A percentile compares a stretch with the other conserved stretches of the same genome.
These are phyloP conservation scores for Aspergillus ellipticus DNA, from an alignment of 495 filamentous ascomycete genomes.

Conservation along the genomic window DNA sequence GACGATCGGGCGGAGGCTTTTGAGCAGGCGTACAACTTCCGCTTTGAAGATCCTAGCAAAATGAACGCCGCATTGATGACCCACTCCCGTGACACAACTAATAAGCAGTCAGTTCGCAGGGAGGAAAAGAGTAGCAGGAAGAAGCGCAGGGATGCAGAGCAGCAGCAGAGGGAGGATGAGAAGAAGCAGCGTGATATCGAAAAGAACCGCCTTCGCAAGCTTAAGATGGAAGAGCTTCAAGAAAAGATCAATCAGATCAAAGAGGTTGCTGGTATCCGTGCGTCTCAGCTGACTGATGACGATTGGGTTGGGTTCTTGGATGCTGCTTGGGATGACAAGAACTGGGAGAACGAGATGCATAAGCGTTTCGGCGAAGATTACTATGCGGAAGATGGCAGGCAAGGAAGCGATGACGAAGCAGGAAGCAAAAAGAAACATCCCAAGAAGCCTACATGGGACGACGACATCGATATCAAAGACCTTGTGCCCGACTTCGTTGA, in stretches of 20 bases:
- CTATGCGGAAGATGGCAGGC: slow-evolving; percentile 62
- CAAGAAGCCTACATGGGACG: slow-evolving; percentile 94
- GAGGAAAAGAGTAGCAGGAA: slow-evolving; percentile 74
- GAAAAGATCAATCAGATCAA: slow-evolving; percentile 78
- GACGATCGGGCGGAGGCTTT: slow-evolving; percentile 78
- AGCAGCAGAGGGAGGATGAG: slow-evolving; percentile 71
- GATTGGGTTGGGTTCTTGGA: slow-evolving; percentile 82
- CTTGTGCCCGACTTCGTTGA: slow-evolving; percentile 75
- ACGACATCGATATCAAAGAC: slow-evolving; percentile 95
- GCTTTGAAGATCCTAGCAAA: slow-evolving; percentile 86
- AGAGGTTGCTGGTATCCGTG: slow-evolving; percentile 72
- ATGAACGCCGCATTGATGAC: slow-evolving; percentile 80
- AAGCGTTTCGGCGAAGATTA: slow-evolving; percentile 84
- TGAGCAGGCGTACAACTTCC: slow-evolving; percentile 92
- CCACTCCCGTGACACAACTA: slow-evolving; percentile 80
- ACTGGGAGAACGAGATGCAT: slow-evolving; percentile 86
- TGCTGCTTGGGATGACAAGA: slow-evolving; percentile 75
- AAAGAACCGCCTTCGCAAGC: slow-evolving; percentile 73
- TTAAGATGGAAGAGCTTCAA: slow-evolving; percentile 86
- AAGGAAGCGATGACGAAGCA: slow-evolving; percentile 42
- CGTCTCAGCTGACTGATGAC: slow-evolving; percentile 62
- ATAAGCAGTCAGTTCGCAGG: slow-evolving; percentile 74
- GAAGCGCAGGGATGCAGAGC: slow-evolving; percentile 70
- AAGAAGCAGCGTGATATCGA: slow-evolving; percentile 74
- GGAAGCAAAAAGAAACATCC: slow-evolving; percentile 53